Evolutionary conservation across 257 asterid genomes (phyloP).

Genomic region (Euphrasia confusa): DNA sequence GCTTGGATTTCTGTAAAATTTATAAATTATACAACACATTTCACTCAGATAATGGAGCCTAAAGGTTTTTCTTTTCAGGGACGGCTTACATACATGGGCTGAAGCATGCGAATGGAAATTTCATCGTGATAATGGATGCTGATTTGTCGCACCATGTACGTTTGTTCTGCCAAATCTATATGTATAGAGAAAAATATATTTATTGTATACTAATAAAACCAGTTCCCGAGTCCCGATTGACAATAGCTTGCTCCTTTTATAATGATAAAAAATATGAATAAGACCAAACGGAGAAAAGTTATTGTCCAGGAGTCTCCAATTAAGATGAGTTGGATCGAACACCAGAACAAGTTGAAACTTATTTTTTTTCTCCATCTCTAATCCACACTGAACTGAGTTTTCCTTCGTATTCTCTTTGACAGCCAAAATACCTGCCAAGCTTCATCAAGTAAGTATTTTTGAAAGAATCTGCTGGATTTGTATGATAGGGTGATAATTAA

Average conservation of each 20-base stretch:
- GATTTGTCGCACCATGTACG: conserved; percentile 98
- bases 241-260: not conserved
- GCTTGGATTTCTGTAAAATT: too few relatives aligned
- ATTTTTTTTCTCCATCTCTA: conserved; percentile 10
- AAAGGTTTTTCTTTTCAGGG: conserved; percentile 44
- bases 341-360: not conserved
- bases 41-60: too few relatives aligned
- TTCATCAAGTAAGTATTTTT: conserved; percentile 72
- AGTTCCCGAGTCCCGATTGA: not conserved
- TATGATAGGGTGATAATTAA: conserved; percentile 13
- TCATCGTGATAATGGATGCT: conserved; percentile 96
- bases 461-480: not conserved
- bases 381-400: conserved; percentile 19
- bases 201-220: not conserved
- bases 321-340: conserved; percentile 17
- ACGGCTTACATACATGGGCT: conserved; percentile 93
- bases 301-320: conserved; percentile 1
- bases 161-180: conserved; percentile 22
- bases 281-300: not conserved
- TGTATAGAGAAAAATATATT: not conserved
- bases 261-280: conserved; percentile 15
- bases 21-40: too few relatives aligned
- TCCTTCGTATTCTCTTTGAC: conserved; percentile 29
- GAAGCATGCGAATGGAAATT: conserved; percentile 84
- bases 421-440: conserved; percentile 94